These are phyloP conservation scores for Phaeotremella skinneri DNA, from an alignment of 768 basidiomycete species.

Conservation along the genomic window DNA sequence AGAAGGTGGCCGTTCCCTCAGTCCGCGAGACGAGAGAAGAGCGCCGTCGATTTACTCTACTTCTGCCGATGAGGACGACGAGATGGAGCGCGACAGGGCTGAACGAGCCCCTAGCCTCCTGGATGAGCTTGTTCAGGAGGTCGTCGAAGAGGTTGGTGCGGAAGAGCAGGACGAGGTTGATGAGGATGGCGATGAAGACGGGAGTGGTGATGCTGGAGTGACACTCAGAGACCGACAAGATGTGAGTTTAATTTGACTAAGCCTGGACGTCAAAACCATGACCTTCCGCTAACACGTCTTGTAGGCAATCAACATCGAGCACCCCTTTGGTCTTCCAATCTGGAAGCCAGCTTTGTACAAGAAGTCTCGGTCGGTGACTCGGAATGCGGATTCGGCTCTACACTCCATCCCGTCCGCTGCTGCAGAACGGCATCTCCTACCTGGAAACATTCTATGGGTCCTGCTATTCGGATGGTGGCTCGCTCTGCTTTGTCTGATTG, in stretches of 20 bases:
- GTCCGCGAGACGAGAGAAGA: slow-evolving; percentile 33
- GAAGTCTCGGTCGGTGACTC: slow-evolving; percentile 92
- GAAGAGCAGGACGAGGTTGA: slow-evolving; percentile 27
- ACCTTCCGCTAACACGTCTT: slow-evolving; percentile 11
- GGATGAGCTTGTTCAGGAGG: slow-evolving; percentile 42
- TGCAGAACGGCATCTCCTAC: slow-evolving; percentile 85
- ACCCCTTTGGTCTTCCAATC: slow-evolving; percentile 97
- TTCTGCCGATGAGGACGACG: slow-evolving; percentile 46
- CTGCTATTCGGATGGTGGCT: slow-evolving; percentile 93
- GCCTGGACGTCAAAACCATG: neutral
- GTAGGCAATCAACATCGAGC: slow-evolving; percentile 85
- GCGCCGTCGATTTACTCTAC: slow-evolving; percentile 32
- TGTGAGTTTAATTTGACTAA: slow-evolving; percentile 54
- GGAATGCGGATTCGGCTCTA: slow-evolving; percentile 89
- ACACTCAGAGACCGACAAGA: slow-evolving; percentile 95
- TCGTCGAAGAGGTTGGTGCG: slow-evolving; percentile 32
- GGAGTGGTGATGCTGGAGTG: slow-evolving; percentile 75
- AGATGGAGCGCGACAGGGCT: slow-evolving; percentile 22
- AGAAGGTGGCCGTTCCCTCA: slow-evolving; percentile 30
- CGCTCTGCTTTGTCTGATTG: slow-evolving; percentile 64
- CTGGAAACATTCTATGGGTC: slow-evolving; percentile 92
- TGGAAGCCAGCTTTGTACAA: slow-evolving; percentile 99
- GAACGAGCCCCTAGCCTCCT: slow-evolving; percentile 22
- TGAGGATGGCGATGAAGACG: slow-evolving; percentile 36
- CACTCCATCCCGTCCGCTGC: slow-evolving; percentile 89